Conservation (phyloP, 352 stramenopile species). For the Phytopythium boreale region DNA sequence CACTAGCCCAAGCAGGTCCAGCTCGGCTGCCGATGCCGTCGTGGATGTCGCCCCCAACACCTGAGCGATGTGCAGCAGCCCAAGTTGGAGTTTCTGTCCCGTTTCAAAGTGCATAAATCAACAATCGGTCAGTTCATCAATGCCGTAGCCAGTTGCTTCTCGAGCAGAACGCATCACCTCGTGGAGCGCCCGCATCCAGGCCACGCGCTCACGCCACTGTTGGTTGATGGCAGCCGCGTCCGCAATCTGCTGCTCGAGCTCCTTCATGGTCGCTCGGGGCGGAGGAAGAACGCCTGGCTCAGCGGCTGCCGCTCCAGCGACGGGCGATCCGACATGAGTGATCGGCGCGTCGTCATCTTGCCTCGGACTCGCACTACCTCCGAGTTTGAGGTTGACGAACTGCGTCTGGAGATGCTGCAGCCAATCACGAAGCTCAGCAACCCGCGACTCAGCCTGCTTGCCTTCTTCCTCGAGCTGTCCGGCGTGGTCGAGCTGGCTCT, state of each 20-base stretch:
- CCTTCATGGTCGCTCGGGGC: constrained; percentile 31
- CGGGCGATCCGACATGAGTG: constrained; percentile 3
- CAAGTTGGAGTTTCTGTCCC: constrained; percentile 59
- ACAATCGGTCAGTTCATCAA: not conserved
- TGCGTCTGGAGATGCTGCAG: constrained; percentile 54
- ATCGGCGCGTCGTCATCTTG: constrained; percentile 15
- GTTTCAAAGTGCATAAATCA: not conserved
- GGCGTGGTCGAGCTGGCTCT: constrained; percentile 73
- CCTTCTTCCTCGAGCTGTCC: constrained; percentile 67
- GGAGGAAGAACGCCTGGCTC: constrained; percentile 2
- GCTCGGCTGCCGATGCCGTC: constrained; percentile 19
- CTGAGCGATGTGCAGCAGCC: constrained; percentile 73
- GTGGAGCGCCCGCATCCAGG: constrained; percentile 50
- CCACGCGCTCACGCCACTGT: constrained; percentile 68
- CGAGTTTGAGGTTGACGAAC: constrained; percentile 74
- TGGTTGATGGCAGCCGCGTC: constrained; percentile 46
- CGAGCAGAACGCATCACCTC: constrained; percentile 25
- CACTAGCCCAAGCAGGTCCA: constrained; percentile 59
- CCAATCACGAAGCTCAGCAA: constrained; percentile 56
- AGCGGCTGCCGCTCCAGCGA: constrained; percentile 9
- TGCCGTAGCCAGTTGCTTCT: not conserved
- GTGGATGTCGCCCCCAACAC: constrained; percentile 48
- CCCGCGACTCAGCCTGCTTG: constrained; percentile 51
- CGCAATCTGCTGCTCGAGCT: constrained; percentile 58
- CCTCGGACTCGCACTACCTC: constrained; percentile 31